Conservation (phyloP, 306 rosid species). For the Vicia faba region DNA sequence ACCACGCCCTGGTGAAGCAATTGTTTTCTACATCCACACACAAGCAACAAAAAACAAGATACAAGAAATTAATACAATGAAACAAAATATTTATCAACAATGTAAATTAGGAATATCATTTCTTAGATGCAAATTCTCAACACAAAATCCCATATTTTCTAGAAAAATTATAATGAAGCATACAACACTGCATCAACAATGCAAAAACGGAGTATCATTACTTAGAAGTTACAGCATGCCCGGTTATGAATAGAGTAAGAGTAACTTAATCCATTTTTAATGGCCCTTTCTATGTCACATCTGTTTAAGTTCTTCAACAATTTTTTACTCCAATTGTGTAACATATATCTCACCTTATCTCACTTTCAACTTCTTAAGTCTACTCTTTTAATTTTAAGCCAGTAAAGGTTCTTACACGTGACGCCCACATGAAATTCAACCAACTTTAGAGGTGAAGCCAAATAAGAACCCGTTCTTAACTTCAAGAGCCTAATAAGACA, state of each 20-base stretch:
- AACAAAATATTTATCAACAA: background rate
- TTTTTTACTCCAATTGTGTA: background rate
- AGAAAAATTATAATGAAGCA: background rate
- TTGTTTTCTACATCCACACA: constrained; percentile 45
- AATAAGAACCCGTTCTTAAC: background rate
- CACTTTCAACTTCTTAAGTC: background rate
- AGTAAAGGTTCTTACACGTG: background rate
- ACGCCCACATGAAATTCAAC: background rate
- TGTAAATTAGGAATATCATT: background rate
- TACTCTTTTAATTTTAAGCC: background rate
- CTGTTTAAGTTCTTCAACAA: background rate
- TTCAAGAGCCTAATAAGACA: background rate
- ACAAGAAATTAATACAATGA: background rate
- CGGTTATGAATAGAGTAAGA: background rate
- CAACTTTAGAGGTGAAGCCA: background rate
- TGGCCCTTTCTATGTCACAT: background rate
- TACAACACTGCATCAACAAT: background rate
- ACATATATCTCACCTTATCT: background rate
- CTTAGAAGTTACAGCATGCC: background rate
- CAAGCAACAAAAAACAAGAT: background rate
- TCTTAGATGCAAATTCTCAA: background rate
- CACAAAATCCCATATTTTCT: background rate
- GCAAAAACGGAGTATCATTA: background rate
- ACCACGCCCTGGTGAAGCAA: constrained; percentile 91
- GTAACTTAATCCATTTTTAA: background rate